Conservation (phyloP, 2,329 filamentous ascomycete genomes). For the Fusarium aywerte region DNA sequence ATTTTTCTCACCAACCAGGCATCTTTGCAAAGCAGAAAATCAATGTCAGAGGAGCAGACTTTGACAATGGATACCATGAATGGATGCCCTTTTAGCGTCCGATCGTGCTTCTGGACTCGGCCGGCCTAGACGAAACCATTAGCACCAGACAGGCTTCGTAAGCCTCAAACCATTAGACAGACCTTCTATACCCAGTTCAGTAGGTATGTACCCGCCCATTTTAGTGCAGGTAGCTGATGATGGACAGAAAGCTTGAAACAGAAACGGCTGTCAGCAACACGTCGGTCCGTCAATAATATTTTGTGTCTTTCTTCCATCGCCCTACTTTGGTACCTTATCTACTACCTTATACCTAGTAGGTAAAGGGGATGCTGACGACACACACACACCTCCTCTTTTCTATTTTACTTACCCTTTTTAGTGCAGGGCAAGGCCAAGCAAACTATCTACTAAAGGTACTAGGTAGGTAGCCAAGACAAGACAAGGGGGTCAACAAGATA, state of each 20-base stretch:
- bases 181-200: neutral
- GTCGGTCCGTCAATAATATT: neutral
- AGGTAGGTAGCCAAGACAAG: slow-evolving; percentile 17
- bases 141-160: slow-evolving; percentile 7
- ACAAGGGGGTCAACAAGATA: slow-evolving; percentile 34
- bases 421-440: neutral
- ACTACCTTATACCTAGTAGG: no score
- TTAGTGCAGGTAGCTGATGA: neutral
- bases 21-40: neutral
- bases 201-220: neutral
- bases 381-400: neutral
- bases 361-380: neutral
- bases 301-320: slow-evolving; percentile 2
- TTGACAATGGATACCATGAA: neutral
- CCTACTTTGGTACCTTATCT: neutral
- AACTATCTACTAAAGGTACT: no score
- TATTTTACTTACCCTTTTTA: slow-evolving; percentile 6
- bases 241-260: slow-evolving; percentile 25
- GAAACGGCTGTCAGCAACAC: slow-evolving; percentile 2
- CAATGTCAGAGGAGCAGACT: neutral
- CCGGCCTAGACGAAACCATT: slow-evolving; percentile 6
- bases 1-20: neutral
- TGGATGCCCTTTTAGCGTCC: neutral
- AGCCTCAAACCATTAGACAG: neutral
- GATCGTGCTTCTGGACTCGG: slow-evolving; percentile 1